These are phyloP conservation scores for Silene conica DNA, from an alignment of 148 eudicot genomes.

Conservation along the genomic window DNA sequence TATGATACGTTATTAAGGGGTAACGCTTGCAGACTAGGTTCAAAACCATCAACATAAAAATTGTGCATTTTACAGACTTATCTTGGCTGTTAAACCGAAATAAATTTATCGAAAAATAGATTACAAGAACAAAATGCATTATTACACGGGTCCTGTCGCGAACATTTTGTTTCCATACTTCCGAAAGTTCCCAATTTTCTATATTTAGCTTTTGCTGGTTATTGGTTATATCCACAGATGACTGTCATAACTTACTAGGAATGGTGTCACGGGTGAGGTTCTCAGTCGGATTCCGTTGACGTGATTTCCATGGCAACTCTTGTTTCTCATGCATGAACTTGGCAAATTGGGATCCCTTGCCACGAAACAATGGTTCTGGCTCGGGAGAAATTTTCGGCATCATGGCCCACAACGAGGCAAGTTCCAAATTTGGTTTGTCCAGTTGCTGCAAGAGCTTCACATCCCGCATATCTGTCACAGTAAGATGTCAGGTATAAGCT, in stretches of 20 bases:
- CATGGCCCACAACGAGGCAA: conserved; percentile 86
- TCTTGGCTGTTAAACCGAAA: not conserved
- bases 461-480: conserved; percentile 56
- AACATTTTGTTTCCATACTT: not conserved
- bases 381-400: conserved; percentile 67
- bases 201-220: not conserved
- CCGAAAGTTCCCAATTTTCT: not conserved
- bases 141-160: not conserved
- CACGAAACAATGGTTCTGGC: conserved; percentile 42
- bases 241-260: conserved; percentile 72
- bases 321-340: conserved; percentile 68
- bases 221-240: not conserved
- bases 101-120: not conserved
- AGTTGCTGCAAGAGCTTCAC: conserved; percentile 52
- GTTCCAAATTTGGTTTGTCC: conserved; percentile 56
- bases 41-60: not conserved
- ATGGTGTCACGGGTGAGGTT: conserved; percentile 30
- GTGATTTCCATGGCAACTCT: conserved; percentile 38
- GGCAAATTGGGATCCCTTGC: conserved; percentile 79
- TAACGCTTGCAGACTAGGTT: not conserved
- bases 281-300: conserved; percentile 31
- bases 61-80: not conserved
- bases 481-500: not conserved
- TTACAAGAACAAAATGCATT: not conserved
- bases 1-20: no score